A percentile compares a stretch with the other conserved stretches of the same genome.
phyloP scores from a whole-genome alignment of 371 early-diverging fungal species.

The Funneliformis caledonium region DNA sequence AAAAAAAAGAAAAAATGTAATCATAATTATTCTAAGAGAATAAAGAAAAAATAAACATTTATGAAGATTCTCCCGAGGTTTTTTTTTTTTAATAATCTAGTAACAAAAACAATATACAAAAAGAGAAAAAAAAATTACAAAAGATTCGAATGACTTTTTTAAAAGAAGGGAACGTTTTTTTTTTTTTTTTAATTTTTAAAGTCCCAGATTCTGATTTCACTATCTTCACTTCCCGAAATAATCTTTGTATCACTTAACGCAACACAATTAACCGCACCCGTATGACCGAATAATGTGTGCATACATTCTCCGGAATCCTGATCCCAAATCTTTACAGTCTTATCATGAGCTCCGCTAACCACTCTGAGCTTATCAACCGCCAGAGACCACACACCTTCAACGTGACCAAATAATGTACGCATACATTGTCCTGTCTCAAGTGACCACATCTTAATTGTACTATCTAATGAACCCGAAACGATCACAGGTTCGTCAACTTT shows the following conservation, averaged over 20 bases:
- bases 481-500: constrained; percentile 56
- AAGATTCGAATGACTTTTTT: neutral
- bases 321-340: constrained; percentile 95
- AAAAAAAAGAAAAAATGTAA: no score
- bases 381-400: constrained; percentile 88
- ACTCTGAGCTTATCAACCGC: constrained; percentile 91
- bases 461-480: constrained; percentile 87
- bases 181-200: constrained; percentile 48
- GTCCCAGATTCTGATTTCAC: constrained; percentile 82
- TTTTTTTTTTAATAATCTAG: no score
- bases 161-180: no score
- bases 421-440: constrained; percentile 77
- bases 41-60: no score
- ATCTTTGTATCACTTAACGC: constrained; percentile 87
- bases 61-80: no score
- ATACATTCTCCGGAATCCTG: constrained; percentile 80
- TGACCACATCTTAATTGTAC: constrained; percentile 90
- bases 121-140: no score
- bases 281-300: constrained; percentile 72
- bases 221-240: constrained; percentile 85
- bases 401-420: constrained; percentile 88
- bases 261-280: constrained; percentile 72
- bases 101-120: no score
- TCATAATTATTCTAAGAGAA: no score
- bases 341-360: constrained; percentile 90